Percentiles rank a stretch among this genome's conserved stretches.
Conservation (phyloP, 2,329 filamentous ascomycete genomes). For the Neonectria coccinea region DNA sequence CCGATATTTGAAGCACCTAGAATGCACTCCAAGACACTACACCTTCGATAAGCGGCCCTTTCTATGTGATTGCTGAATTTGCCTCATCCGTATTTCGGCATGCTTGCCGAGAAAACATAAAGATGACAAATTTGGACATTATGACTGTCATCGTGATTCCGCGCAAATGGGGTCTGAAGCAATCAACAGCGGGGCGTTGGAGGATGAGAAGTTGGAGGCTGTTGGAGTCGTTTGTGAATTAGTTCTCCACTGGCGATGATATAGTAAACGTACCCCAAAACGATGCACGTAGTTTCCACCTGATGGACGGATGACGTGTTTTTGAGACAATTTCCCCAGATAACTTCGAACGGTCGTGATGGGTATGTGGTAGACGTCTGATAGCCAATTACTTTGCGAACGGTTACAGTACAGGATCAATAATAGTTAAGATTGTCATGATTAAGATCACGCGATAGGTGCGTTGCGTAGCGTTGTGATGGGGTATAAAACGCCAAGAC, state of each 20-base stretch:
- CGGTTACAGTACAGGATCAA: background rate
- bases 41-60: constrained; percentile 1
- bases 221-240: background rate
- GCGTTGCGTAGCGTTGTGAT: background rate
- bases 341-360: background rate
- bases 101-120: background rate
- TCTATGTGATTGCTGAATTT: background rate
- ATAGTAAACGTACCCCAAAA: background rate
- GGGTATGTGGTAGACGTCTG: background rate
- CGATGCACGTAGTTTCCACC: background rate
- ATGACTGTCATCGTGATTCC: background rate
- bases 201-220: background rate
- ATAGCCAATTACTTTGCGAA: background rate
- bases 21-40: background rate
- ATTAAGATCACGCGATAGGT: constrained; percentile 1
- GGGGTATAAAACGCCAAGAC: background rate
- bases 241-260: background rate
- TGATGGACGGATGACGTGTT: background rate
- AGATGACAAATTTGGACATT: background rate
- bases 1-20: background rate
- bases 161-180: background rate
- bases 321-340: constrained; percentile 3
- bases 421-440: background rate
- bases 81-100: background rate
- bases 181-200: background rate